Evolutionary conservation across 345 rosid genomes (phyloP).

Genomic region (rapeseed (Brassica napus)): Da-Ae NC_063450.1:35126001-35126500

Average conservation of each 20-base stretch:
- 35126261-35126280: too few species aligned
- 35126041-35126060: constrained; percentile 77
- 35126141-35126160: constrained; percentile 12
- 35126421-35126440: too few species aligned
- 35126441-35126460: too few species aligned
- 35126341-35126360: background rate
- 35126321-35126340: too few species aligned
- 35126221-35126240: background rate
- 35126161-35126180: constrained; percentile 2
- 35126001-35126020: constrained; percentile 71
- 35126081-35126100: constrained; percentile 18
- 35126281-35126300: background rate
- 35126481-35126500: too few species aligned
- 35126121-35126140: constrained; percentile 29
- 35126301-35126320: too few species aligned
- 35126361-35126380: background rate
- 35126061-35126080: background rate
- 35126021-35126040: constrained; percentile 72
- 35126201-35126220: background rate
- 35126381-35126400: background rate
- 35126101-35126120: constrained; percentile 29
- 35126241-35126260: constrained; percentile 10
- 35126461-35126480: too few species aligned
- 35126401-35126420: too few species aligned
- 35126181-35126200: background rate